Evolutionary conservation across 208 protist genomes (phyloP).

Genomic region (Crithidia fasciculata): DNA sequence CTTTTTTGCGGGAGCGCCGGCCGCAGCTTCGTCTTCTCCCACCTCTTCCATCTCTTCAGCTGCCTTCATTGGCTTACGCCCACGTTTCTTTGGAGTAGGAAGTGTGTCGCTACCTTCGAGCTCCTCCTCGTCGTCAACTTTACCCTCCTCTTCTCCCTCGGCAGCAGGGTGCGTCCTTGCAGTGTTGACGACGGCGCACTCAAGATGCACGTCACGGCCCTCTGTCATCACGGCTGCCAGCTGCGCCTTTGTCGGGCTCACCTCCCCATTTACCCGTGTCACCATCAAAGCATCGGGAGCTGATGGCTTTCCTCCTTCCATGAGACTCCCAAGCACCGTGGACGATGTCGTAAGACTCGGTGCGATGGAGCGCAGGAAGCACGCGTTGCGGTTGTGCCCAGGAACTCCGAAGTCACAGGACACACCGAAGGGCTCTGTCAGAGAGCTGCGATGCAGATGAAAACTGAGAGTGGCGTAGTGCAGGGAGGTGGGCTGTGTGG

Average conservation of each 20-base stretch:
- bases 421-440: constrained; percentile 13
- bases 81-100: background rate
- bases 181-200: constrained; percentile 12
- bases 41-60: background rate
- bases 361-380: constrained; percentile 13
- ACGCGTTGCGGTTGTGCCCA: background rate
- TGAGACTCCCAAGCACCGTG: constrained; percentile 6
- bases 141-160: background rate
- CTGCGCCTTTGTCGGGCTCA: background rate
- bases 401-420: background rate
- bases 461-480: constrained; percentile 16
- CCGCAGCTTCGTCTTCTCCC: background rate
- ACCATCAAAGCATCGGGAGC: background rate
- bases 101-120: background rate
- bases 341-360: constrained; percentile 6
- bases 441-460: constrained; percentile 18
- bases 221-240: constrained; percentile 4
- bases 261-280: constrained; percentile 16
- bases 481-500: background rate
- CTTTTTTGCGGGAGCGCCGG: background rate
- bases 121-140: background rate
- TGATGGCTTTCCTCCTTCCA: background rate
- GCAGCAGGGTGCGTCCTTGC: background rate
- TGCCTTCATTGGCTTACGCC: background rate
- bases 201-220: constrained; percentile 7